phyloP scores from a whole-genome alignment of 164 flowering plant genomes.

The Macadamia integrifolia region DNA sequence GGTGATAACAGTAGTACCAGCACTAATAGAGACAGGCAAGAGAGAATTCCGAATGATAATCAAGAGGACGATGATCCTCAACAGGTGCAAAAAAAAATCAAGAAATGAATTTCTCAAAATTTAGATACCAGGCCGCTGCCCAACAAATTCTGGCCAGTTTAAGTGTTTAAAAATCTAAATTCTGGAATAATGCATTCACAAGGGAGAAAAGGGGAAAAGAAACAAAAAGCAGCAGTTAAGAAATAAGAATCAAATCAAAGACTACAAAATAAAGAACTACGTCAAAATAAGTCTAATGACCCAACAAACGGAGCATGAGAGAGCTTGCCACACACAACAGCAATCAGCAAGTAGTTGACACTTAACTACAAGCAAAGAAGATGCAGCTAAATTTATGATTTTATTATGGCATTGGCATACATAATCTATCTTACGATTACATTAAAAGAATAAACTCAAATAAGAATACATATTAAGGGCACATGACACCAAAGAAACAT shows the following conservation, averaged over 20 bases:
- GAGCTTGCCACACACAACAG: too few species aligned
- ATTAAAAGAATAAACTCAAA: too few species aligned
- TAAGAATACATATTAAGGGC: too few species aligned
- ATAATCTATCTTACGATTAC: too few species aligned
- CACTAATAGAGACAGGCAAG: constrained; percentile 35
- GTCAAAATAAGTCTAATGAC: too few species aligned
- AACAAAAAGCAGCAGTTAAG: constrained; percentile 20
- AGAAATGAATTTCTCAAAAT: constrained; percentile 4
- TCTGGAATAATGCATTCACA: constrained; percentile 13
- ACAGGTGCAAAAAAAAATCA: constrained; percentile 34
- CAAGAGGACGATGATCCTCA: constrained; percentile 46
- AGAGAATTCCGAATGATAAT: constrained; percentile 42
- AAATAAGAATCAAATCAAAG: constrained; percentile 2
- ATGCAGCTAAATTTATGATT: too few species aligned
- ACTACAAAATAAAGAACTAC: too few species aligned
- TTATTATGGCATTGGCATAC: too few species aligned
- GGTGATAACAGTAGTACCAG: constrained; percentile 31
- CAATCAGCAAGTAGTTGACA: too few species aligned
- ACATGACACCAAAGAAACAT: too few species aligned
- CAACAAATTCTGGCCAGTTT: constrained; percentile 11
- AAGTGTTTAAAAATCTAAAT: constrained; percentile 20
- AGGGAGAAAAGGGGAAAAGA: constrained; percentile 2
- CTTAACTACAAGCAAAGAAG: too few species aligned
- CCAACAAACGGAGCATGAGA: too few species aligned
- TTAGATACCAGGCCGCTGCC: not conserved